A percentile compares a stretch with the other conserved stretches of the same genome.
Conservation (phyloP, 179 eudicot species). For the Dionaea muscipula region DNA sequence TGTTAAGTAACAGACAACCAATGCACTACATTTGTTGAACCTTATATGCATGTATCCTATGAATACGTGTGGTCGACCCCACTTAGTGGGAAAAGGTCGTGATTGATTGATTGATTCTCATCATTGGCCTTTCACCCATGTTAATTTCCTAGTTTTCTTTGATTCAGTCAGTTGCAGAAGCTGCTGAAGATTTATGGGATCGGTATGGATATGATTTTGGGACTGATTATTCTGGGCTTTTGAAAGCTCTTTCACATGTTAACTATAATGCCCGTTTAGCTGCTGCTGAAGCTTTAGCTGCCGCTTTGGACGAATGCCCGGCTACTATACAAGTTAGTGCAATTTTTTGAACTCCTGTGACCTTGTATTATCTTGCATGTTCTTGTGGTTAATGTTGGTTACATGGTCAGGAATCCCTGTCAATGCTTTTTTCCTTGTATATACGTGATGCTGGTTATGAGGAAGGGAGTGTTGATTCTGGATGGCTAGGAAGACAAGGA, state of each 20-base stretch:
- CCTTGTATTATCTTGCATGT: slow-evolving; percentile 4
- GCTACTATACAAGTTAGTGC: slow-evolving; percentile 69
- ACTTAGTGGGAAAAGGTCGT: too few species aligned
- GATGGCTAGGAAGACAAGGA: slow-evolving; percentile 97
- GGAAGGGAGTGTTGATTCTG: slow-evolving; percentile 60
- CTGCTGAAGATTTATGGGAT: slow-evolving; percentile 96
- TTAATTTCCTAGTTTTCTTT: slow-evolving; percentile 1
- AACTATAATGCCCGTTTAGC: slow-evolving; percentile 84
- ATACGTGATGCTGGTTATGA: slow-evolving; percentile 59
- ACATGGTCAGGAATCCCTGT: slow-evolving; percentile 59
- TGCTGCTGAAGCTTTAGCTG: slow-evolving; percentile 90
- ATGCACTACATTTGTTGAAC: too few species aligned
- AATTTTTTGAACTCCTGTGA: background rate
- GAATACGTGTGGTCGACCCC: too few species aligned
- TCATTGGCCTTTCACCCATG: too few species aligned
- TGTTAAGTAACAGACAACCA: too few species aligned
- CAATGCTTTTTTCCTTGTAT: slow-evolving; percentile 80
- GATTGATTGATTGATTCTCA: too few species aligned
- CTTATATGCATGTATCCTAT: too few species aligned
- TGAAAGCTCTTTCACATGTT: slow-evolving; percentile 68
- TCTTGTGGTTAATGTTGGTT: slow-evolving; percentile 9
- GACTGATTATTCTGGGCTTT: slow-evolving; percentile 71
- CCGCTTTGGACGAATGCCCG: slow-evolving; percentile 86
- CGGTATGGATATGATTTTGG: slow-evolving; percentile 80
- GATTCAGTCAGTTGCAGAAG: slow-evolving; percentile 76